Conservation (phyloP, 2,329 filamentous ascomycete species). For the Trichoderma guizhouense region DNA sequence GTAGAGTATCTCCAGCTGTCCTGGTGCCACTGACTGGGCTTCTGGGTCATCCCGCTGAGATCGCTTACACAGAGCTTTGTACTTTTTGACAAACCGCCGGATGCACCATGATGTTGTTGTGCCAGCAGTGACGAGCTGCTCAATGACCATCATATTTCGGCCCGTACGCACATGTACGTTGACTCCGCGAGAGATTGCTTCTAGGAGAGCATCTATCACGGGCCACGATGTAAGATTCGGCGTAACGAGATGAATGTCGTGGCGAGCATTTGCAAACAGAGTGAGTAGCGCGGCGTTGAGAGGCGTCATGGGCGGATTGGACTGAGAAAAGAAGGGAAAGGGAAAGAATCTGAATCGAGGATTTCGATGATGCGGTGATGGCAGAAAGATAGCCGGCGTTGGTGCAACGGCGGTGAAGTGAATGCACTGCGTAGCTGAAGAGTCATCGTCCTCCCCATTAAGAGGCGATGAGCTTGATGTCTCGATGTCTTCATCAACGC, state of each 20-base stretch:
- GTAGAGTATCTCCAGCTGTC: constrained; percentile 56
- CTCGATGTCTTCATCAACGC: constrained; percentile 2
- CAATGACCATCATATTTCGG: constrained; percentile 68
- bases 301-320: constrained; percentile 58
- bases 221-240: constrained; percentile 72
- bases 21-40: constrained; percentile 39
- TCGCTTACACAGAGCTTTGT: constrained; percentile 36
- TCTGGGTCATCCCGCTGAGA: constrained; percentile 37
- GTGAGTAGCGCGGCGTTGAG: constrained; percentile 64
- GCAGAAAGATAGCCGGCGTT: constrained; percentile 62
- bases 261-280: constrained; percentile 55
- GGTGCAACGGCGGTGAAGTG: constrained; percentile 24
- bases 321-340: constrained; percentile 51
- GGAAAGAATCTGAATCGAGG: constrained; percentile 60
- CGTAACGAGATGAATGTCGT: constrained; percentile 66
- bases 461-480: constrained; percentile 17
- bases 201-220: constrained; percentile 58
- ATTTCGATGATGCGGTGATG: constrained; percentile 69
- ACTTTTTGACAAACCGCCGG: constrained; percentile 53
- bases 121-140: constrained; percentile 76
- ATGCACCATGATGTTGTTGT: constrained; percentile 69
- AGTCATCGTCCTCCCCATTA: constrained; percentile 15
- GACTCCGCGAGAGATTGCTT: constrained; percentile 62
- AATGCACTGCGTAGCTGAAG: constrained; percentile 32
- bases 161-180: constrained; percentile 66